Evolutionary conservation across 75 land plant species (phyloP), one percentile per base, ranked within the genome.

Genomic region (Gnetum montanum): DNA sequence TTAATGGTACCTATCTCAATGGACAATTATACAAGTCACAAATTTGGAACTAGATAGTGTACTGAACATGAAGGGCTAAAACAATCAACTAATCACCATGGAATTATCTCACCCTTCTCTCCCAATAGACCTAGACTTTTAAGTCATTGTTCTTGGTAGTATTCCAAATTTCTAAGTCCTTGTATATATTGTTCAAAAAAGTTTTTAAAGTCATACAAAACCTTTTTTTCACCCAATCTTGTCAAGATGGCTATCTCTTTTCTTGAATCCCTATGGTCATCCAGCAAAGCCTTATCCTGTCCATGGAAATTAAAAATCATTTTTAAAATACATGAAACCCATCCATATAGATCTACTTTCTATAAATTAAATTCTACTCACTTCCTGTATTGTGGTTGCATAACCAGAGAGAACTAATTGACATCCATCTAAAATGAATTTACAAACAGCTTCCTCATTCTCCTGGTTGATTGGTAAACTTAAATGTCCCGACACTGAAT

Each of bases 91-190:
- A n/a, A n/a, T n/a, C n/a, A n/a, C 98, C 98, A 93, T 37, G 88
- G 84, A 59, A 93, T 89, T 40, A 90, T 72, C 0, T 75, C 82
- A 15, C 87, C 96, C 67, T 72, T 75, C 45, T 89, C 90, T 28
- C 94, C 86, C 30, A 67, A 53, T 8, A 93, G 68, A 16, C 98
- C 98, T 19, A 93, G 70, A 28, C 73, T 73, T 40, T 68, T 79
- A 0, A 93, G 75, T 56, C 98, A 71, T 64, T 90, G 80, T 65
- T 85, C 90, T 50, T 93, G 92, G 65, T 93, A 93, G 61, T 85
- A 93, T 70, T 93, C 98, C 55, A 93, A 59, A 33, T 45, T 47
- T 62, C 82, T 80, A 56, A 89, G 61, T 48, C 72, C 74, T 19
- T 6, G 26, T 45, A 72, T 68, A 43, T 76, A 73, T 1, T 63